A percentile compares a stretch with the other conserved stretches of the same genome.
phyloP scores from a whole-genome alignment of 2,329 filamentous ascomycete species.

The Aureobasidium sp. region DNA sequence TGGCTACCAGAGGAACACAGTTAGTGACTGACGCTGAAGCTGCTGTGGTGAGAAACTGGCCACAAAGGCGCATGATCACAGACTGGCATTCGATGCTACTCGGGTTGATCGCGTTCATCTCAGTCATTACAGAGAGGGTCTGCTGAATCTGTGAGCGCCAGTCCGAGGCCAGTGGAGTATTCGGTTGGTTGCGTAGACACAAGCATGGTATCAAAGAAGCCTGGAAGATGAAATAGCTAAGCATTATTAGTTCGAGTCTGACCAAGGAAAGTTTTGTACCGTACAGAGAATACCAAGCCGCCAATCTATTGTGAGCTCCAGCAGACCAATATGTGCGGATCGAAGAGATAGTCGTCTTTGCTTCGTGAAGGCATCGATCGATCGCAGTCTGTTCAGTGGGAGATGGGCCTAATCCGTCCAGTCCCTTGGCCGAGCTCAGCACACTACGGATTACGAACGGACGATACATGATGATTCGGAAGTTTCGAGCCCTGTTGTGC shows the following conservation, averaged over 20 bases:
- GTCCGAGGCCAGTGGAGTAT: constrained; percentile 29
- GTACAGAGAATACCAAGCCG: constrained; percentile 40
- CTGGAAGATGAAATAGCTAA: constrained; percentile 42
- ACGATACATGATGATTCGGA: constrained; percentile 44
- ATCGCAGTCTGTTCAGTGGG: constrained; percentile 22
- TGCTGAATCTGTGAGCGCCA: constrained; percentile 38
- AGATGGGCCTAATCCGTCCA: background rate
- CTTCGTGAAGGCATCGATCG: constrained; percentile 36
- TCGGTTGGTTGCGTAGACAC: constrained; percentile 40
- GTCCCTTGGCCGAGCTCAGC: background rate
- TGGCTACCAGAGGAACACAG: constrained; percentile 16
- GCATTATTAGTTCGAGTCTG: background rate
- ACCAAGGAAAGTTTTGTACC: background rate
- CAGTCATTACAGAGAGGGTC: constrained; percentile 33
- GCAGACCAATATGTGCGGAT: constrained; percentile 35
- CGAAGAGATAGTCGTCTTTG: constrained; percentile 34
- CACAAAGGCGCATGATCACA: constrained; percentile 38
- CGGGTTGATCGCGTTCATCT: constrained; percentile 34
- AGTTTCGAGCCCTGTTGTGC: constrained; percentile 39
- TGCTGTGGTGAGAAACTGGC: constrained; percentile 25
- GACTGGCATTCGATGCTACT: constrained; percentile 39
- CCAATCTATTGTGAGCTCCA: constrained; percentile 34
- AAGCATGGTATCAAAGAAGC: constrained; percentile 43
- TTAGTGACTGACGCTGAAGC: background rate
- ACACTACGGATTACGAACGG: constrained; percentile 38